Evolutionary conservation across 2,329 filamentous ascomycete species (phyloP), one percentile per base, ranked within the genome.

Genomic region (Trichoderma citrinoviride): DNA sequence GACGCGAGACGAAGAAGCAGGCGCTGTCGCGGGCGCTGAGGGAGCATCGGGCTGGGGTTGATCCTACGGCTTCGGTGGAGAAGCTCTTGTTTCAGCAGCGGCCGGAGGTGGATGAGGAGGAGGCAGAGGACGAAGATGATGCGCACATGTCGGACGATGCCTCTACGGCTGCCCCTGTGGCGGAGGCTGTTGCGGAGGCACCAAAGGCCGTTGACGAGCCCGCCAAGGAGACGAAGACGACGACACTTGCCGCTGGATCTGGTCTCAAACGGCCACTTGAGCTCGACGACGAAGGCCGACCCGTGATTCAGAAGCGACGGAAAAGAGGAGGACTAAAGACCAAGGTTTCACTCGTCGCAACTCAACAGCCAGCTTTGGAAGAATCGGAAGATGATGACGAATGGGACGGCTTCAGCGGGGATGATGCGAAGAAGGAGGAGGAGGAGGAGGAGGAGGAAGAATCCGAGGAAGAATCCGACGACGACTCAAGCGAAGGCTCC

Each of bases 191-290:
- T 41, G 67, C 46, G 10, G 67, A 70, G 7, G 5, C 2, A 3
- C 1, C n/a, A 12, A 47, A 57, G 23, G 10, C 44, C 3, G 19
- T 14, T 14, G n/a, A 7, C 6, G 17, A 43, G 6, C 43, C 61
- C 15, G n/a, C 25, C 7, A 27, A 66, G 21, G 7, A 52, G 29
- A 57, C 69, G 7, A 46, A 65, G 12, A 58, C 66, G 23, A 43
- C 64, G 8, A 7, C 67, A 7, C 53, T 64, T 10, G 25, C 66
- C n/a, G 58, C 86, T 61, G 95, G 95, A 21, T 89, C 88, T 67
- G 95, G 95, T 7, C 77, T 99, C 66, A 98, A 98, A 76, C 85
- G 93, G 47, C 92, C 93, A 1, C 80, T 99, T 12, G 91, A 96
- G 50, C 70, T 92, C 10, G 92, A 92, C 67, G 87, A 91, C 1